These are phyloP conservation scores for Diaporthe vaccinii DNA, from an alignment of 2,329 filamentous ascomycete genomes.

Conservation along the genomic window DNA sequence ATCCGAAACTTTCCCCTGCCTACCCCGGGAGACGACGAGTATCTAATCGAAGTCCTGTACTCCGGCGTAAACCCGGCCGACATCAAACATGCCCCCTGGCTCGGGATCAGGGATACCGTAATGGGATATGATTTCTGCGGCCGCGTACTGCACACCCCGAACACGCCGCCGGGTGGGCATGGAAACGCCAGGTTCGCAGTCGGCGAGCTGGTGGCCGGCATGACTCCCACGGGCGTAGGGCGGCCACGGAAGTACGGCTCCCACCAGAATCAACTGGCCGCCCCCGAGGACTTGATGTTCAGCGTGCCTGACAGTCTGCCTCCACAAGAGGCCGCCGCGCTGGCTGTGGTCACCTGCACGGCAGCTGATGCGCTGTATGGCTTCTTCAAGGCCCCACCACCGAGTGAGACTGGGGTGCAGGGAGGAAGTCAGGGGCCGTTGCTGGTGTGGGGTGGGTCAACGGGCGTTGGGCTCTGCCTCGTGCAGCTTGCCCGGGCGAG, in stretches of 20 bases:
- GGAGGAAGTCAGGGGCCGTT: background rate
- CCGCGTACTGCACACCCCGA: background rate
- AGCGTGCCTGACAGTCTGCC: background rate
- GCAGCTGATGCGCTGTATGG: conserved; percentile 2
- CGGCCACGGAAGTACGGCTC: conserved; percentile 1
- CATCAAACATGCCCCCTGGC: conserved; percentile 29
- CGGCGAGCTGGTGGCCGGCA: conserved; percentile 8
- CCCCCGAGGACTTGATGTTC: background rate
- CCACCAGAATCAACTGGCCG: background rate
- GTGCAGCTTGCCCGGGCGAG: conserved; percentile 8
- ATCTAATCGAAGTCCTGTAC: conserved; percentile 36
- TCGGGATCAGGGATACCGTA: conserved; percentile 35
- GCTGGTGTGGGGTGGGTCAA: conserved; percentile 15
- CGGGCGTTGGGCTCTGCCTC: background rate
- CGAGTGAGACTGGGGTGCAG: background rate
- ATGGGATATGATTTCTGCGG: conserved; percentile 42
- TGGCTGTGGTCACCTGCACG: background rate
- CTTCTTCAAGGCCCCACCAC: conserved; percentile 3
- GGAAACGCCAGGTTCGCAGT: background rate
- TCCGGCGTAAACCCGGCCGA: conserved; percentile 41
- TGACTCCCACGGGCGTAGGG: background rate
- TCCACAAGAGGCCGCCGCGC: conserved; percentile 7
- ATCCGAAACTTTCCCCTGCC: background rate
- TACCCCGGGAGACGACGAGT: conserved; percentile 25
- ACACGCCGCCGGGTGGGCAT: background rate